Evolutionary conservation across 257 asterid genomes (phyloP).

Genomic region (Solanum neorickii): DNA sequence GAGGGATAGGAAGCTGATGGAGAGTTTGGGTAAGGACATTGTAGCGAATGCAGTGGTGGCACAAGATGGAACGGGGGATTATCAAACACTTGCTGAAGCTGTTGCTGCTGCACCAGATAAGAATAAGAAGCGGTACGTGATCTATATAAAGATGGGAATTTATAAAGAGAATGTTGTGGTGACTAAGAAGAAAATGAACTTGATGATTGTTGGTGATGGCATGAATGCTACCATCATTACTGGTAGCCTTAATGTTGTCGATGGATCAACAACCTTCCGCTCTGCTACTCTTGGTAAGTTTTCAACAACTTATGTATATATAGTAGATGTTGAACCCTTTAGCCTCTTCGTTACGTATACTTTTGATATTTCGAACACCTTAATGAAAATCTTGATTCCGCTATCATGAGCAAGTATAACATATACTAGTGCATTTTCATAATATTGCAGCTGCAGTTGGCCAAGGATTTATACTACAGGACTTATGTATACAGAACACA

Average conservation of each 20-base stretch:
- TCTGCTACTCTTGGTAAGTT: conserved; percentile 47
- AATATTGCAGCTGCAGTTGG: conserved; percentile 38
- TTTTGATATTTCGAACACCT: neutral
- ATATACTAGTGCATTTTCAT: neutral
- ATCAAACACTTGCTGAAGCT: conserved; percentile 28
- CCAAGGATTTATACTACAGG: conserved; percentile 40
- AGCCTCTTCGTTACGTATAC: too few relatives aligned
- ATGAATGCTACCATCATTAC: conserved; percentile 29
- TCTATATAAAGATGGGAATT: conserved; percentile 34
- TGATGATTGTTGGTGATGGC: conserved; percentile 60
- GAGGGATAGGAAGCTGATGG: conserved; percentile 22
- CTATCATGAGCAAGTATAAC: neutral
- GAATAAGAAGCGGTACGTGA: conserved; percentile 19
- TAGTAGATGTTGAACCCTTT: too few relatives aligned
- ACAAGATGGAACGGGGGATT: conserved; percentile 34
- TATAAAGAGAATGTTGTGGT: conserved; percentile 45
- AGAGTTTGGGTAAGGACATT: conserved; percentile 4
- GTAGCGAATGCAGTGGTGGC: conserved; percentile 36
- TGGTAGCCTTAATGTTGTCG: conserved; percentile 30
- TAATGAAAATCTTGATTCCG: neutral
- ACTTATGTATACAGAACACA: conserved; percentile 41
- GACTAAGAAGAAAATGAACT: conserved; percentile 19
- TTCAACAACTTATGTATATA: neutral
- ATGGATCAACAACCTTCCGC: conserved; percentile 43
- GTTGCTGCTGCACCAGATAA: conserved; percentile 34